Evolutionary conservation across 129 eudicot genomes (phyloP), one percentile per base, ranked within the genome.

Genomic region (Ambrosia trifida): DNA sequence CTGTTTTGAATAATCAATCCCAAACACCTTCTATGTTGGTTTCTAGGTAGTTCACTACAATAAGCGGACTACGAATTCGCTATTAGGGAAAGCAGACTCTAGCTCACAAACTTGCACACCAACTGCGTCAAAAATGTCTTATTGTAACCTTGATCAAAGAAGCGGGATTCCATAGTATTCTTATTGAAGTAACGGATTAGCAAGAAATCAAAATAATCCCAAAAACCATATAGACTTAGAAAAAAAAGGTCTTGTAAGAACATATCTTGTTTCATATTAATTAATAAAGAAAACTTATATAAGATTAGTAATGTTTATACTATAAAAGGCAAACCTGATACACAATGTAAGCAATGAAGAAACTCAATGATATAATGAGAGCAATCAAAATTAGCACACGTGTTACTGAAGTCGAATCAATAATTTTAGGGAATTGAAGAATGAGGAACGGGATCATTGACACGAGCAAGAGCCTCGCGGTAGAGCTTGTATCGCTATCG

Each of bases 391-490:
- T 70, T 40, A 77, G 16, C 35, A 73, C 66, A 58, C 73, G 79
- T 31, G 64, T 57, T 24, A 72, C 85, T 0, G 76, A 51, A 17
- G 63, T 0, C 3, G 86, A 81, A 61, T 64, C 33, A 80, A 87
- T 72, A 52, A 69, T 33, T 60, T 70, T 57, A 5, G 83, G 72
- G 32, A 87, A 75, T 59, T 76, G 80, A 68, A 87, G 82, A 31
- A 87, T 56, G 72, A 87, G 17, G 59, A 87, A 78, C 0, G 87
- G 89, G 60, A 87, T 68, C 70, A 84, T 56, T 2, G 87, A 79
- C 43, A 79, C 1, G 57, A 77, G 64, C 85, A 87, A 73, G 57
- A 87, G 72, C 66, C 80, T 81, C 30, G 87, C 83, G 3, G 89
- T 87, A 61, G 68, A 76, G 54, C 78, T 77, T 31, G 89, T 87